These are phyloP conservation scores for Mycosphaerella sp. DNA, from an alignment of 2,329 filamentous ascomycete species.

Conservation along the genomic window DNA sequence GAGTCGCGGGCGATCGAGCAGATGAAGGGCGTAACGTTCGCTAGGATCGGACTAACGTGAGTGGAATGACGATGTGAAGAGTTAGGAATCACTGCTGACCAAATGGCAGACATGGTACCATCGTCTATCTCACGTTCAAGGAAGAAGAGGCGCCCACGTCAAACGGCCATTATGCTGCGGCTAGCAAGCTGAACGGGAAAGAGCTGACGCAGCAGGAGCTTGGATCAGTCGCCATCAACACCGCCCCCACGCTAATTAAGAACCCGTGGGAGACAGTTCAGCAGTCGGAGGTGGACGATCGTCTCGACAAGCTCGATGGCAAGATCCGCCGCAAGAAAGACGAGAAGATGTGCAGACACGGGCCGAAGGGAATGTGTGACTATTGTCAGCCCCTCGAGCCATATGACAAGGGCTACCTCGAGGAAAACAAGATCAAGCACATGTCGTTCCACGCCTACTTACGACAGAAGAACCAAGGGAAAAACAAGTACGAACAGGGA, in stretches of 20 bases:
- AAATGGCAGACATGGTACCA: constrained; percentile 61
- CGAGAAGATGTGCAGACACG: constrained; percentile 86
- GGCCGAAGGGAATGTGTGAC: constrained; percentile 97
- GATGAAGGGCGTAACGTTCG: constrained; percentile 50
- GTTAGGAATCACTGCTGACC: background rate
- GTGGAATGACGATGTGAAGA: background rate
- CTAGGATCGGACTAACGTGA: constrained; percentile 47
- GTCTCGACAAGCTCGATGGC: constrained; percentile 78
- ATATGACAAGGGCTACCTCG: constrained; percentile 79
- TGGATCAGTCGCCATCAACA: constrained; percentile 55
- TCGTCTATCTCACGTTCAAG: constrained; percentile 79
- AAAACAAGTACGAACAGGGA: constrained; percentile 90
- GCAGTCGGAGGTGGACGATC: constrained; percentile 81
- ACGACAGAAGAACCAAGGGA: constrained; percentile 89
- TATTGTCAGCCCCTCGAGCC: constrained; percentile 97
- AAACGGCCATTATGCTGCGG: constrained; percentile 44
- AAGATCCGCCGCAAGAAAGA: constrained; percentile 76
- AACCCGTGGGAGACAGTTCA: constrained; percentile 90
- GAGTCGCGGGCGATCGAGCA: constrained; percentile 49
- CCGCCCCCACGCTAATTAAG: constrained; percentile 59
- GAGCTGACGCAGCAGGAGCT: constrained; percentile 64
- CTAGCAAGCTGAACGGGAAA: constrained; percentile 71
- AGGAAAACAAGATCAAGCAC: constrained; percentile 98
- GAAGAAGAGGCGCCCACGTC: constrained; percentile 42
- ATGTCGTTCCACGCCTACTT: constrained; percentile 92